Evolutionary conservation across 2,329 filamentous ascomycete species (phyloP).

Genomic region (Aspergillus brasiliensis): DNA sequence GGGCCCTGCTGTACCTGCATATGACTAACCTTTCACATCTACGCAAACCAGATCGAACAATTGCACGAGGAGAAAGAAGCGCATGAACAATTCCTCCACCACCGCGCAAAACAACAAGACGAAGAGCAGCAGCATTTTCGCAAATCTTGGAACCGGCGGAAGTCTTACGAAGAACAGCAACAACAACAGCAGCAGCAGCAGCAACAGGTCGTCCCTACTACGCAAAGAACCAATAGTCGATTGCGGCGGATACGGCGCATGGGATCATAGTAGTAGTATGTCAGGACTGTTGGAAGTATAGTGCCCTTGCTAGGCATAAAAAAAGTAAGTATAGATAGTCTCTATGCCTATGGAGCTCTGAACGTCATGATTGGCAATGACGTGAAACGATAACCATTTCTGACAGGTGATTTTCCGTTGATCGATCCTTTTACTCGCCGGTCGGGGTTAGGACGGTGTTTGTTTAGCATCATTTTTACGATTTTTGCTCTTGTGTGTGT

Average conservation of each 20-base stretch:
- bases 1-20: not conserved
- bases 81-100: slow-evolving; percentile 33
- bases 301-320: not conserved
- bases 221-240: slow-evolving; percentile 10
- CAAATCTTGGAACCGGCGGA: slow-evolving; percentile 34
- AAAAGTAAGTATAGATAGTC: not conserved
- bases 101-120: slow-evolving; percentile 35
- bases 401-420: slow-evolving; percentile 1
- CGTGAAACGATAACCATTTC: slow-evolving; percentile 4
- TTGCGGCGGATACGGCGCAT: slow-evolving; percentile 14
- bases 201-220: not conserved
- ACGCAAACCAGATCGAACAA: slow-evolving; percentile 29
- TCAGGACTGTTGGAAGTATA: not conserved
- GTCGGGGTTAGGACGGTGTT: not conserved
- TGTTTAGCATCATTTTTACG: not conserved
- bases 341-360: not conserved
- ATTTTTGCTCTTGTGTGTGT: not conserved
- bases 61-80: slow-evolving; percentile 38
- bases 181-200: not conserved
- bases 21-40: not conserved
- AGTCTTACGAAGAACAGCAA: slow-evolving; percentile 21
- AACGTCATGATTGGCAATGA: not conserved
- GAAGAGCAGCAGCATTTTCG: slow-evolving; percentile 39
- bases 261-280: not conserved
- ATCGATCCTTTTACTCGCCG: not conserved